Base-by-base conservation (phyloP, 2,329 filamentous ascomycete genomes). In the Pseudocercospora fuligena region DNA sequence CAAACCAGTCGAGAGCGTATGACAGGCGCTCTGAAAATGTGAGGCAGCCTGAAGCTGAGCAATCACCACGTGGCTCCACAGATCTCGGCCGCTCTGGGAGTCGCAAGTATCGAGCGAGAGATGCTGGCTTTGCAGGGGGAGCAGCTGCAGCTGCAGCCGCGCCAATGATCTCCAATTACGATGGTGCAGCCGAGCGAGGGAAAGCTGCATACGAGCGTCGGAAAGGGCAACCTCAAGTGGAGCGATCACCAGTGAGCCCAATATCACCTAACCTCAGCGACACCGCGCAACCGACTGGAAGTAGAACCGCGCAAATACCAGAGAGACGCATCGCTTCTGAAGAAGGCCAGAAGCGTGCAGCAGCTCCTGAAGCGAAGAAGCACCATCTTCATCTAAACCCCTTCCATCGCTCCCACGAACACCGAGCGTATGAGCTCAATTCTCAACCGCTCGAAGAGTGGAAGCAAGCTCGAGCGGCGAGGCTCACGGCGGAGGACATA, bases 381-480 rank as follows among this genome's bases (percentile, higher is more conserved):
- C 70, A 76, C 25, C 72, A 75, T n/a, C 77, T 78, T 64, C 64
- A 73, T n/a, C 70, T 78, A 51, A 80, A 65, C 71, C 75, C 69
- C 75, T 82, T 74, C 79, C 67, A 76, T 81, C 46, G 83, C 78
- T 77, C 76, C 78, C 59, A 84, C 76, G 77, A 84, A 75, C 70
- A 80, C 76, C 71, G 74, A 19, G 47, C 73, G 11, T 92, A 92
- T 74, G 79, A 87, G 31, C 82, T 67, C 21, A 27, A 23, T 3
- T 84, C 87, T 0, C 79, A 82, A 63, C 88, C 87, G 74, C 81
- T 94, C 7, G 86, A 92, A 36, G 82, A 85, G 60, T 84, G 83
- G 83, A 81, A 76, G 65, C 73, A 73, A 51, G 83, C 79, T 2
- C 76, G 76, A 14, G 71, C 77, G 19, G 81, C 78, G 16, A 75